Percentiles rank a stretch among this genome's conserved stretches.
phyloP scores from a whole-genome alignment of 805 yeast genomes.

The Metschnikowia peoriensis region DNA sequence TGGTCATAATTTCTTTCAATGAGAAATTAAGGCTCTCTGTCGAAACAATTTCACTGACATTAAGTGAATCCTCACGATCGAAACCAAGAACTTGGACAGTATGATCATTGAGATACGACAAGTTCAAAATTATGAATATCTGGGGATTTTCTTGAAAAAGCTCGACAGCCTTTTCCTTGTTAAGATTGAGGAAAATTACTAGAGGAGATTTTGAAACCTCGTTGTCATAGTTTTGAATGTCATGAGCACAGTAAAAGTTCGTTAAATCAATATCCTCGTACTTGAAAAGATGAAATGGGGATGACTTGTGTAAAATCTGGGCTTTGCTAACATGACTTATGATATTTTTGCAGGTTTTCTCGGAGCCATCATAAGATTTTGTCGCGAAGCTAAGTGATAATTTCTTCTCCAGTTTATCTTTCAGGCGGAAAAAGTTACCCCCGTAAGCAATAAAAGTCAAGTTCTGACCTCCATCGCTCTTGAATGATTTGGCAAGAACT shows the following conservation, averaged over 20 bases:
- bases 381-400: conserved; percentile 30
- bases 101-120: conserved; percentile 37
- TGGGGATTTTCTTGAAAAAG: conserved; percentile 34
- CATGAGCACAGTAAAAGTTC: conserved; percentile 72
- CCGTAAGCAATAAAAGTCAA: conserved; percentile 29
- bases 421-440: conserved; percentile 25
- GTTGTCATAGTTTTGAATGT: conserved; percentile 43
- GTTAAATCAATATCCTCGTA: conserved; percentile 31
- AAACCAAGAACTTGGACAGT: conserved; percentile 14
- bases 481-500: conserved; percentile 49
- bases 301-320: conserved; percentile 67
- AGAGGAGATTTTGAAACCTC: conserved; percentile 64
- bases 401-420: conserved; percentile 18
- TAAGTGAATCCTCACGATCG: conserved; percentile 14
- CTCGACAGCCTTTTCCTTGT: conserved; percentile 31
- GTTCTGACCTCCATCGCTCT: conserved; percentile 22
- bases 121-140: conserved; percentile 49
- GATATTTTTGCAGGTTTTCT: conserved; percentile 34
- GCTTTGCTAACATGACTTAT: conserved; percentile 65
- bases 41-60: conserved; percentile 23
- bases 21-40: conserved; percentile 21
- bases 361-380: conserved; percentile 7
- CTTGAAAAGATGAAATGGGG: conserved; percentile 84
- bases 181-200: conserved; percentile 62
- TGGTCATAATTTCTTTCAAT: conserved; percentile 23